phyloP scores from a whole-genome alignment of 345 rosid genomes.

The Arabis hirsuta region DNA sequence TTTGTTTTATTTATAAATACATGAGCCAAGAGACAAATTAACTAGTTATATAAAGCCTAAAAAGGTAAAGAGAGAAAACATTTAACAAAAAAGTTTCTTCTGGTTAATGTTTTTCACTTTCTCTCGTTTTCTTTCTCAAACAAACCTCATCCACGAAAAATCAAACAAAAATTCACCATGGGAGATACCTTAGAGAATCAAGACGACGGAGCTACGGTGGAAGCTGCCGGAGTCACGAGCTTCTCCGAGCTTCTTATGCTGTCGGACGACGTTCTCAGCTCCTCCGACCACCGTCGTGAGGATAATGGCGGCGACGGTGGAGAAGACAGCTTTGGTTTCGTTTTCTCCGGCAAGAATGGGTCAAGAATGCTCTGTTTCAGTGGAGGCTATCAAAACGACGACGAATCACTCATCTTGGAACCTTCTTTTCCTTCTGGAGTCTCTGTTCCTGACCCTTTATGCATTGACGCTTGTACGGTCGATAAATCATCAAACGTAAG shows the following conservation, averaged over 20 bases:
- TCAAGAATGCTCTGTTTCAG: constrained; percentile 87
- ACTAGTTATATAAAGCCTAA: constrained; percentile 29
- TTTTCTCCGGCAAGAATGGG: constrained; percentile 44
- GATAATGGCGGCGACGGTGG: constrained; percentile 32
- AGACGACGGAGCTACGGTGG: constrained; percentile 21
- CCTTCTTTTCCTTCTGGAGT: constrained; percentile 32
- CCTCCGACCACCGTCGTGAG: constrained; percentile 22
- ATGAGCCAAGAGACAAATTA: constrained; percentile 14
- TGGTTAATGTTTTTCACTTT: constrained; percentile 18
- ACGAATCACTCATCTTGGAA: constrained; percentile 36
- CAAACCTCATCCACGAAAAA: constrained; percentile 12
- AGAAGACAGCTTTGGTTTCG: constrained; percentile 38
- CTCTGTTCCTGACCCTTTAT: constrained; percentile 36
- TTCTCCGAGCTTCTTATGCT: constrained; percentile 72
- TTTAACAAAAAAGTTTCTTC: constrained; percentile 5
- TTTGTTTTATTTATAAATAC: constrained; percentile 11
- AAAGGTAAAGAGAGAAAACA: constrained; percentile 25
- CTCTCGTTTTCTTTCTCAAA: constrained; percentile 11
- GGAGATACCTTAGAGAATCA: constrained; percentile 45
- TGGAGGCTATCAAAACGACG: constrained; percentile 44
- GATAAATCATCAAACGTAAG: constrained; percentile 36
- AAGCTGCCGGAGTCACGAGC: constrained; percentile 45
- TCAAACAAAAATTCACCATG: constrained; percentile 43
- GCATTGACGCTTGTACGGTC: constrained; percentile 31
- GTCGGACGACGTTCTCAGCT: constrained; percentile 41